A percentile compares a stretch with the other conserved stretches of the same genome.
Evolutionary conservation across 352 stramenopile genomes (phyloP).

Genomic region (Globisporangium cylindrosporum): DNA sequence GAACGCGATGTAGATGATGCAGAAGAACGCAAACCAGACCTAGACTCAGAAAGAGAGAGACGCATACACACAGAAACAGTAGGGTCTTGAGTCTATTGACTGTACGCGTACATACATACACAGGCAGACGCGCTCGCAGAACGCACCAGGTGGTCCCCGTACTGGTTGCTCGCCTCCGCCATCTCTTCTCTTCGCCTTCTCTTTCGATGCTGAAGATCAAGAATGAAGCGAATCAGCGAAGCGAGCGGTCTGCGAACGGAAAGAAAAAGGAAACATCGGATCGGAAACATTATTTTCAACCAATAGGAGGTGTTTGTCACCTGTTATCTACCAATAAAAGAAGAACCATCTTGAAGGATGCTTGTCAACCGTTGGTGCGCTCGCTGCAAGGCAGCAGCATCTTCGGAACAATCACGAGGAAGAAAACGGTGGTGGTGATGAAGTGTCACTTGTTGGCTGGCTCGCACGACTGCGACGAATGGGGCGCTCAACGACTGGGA

Average conservation of each 20-base stretch:
- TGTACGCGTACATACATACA: neutral
- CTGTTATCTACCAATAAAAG: neutral
- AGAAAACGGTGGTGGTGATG: neutral
- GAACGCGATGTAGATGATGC: conserved; percentile 79
- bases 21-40: conserved; percentile 84
- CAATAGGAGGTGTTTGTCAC: neutral
- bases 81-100: neutral
- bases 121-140: neutral
- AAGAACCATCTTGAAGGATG: neutral
- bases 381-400: neutral
- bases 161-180: conserved; percentile 2
- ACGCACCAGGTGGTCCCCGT: conserved; percentile 19
- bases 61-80: neutral
- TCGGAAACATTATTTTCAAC: neutral
- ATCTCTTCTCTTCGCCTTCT: neutral
- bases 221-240: conserved; percentile 1
- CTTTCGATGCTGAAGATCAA: neutral
- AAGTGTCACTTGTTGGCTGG: neutral
- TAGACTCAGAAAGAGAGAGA: conserved; percentile 16
- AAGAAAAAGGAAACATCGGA: neutral
- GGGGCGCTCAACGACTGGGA: neutral
- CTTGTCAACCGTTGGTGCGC: neutral
- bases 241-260: neutral
- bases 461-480: neutral
- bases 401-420: neutral